phyloP scores from a whole-genome alignment of 345 rosid species.

The Microthlaspi erraticum region DNA sequence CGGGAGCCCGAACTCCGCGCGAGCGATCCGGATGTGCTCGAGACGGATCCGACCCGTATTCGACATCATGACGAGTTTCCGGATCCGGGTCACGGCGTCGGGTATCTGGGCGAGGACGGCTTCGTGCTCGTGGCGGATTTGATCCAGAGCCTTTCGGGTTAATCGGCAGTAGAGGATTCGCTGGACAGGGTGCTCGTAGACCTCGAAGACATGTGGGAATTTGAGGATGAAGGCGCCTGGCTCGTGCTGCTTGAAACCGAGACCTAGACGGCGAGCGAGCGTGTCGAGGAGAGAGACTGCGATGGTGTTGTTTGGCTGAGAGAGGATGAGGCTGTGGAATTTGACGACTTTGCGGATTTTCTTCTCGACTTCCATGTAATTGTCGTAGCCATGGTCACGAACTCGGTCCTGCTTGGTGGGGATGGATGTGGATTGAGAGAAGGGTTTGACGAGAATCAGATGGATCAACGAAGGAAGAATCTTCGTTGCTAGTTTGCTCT shows the following conservation, averaged over 20 bases:
- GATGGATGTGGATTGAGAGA: slow-evolving; percentile 81
- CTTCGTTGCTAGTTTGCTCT: slow-evolving; percentile 9
- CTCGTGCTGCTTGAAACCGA: slow-evolving; percentile 79
- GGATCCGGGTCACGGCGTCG: slow-evolving; percentile 62
- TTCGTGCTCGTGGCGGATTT: slow-evolving; percentile 69
- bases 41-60: slow-evolving; percentile 73
- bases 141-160: slow-evolving; percentile 65
- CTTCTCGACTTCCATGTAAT: slow-evolving; percentile 96
- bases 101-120: slow-evolving; percentile 69
- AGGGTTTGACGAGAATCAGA: slow-evolving; percentile 38
- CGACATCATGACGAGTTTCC: slow-evolving; percentile 88
- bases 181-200: slow-evolving; percentile 94
- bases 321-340: slow-evolving; percentile 71
- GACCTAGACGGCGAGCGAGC: slow-evolving; percentile 71
- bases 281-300: slow-evolving; percentile 72
- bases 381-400: slow-evolving; percentile 92
- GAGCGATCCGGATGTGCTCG: slow-evolving; percentile 81
- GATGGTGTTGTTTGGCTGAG: slow-evolving; percentile 65
- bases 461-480: slow-evolving; percentile 11
- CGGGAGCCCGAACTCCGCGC: slow-evolving; percentile 82
- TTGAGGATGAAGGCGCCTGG: slow-evolving; percentile 80
- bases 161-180: slow-evolving; percentile 76
- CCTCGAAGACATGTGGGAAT: slow-evolving; percentile 80
- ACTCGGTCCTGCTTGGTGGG: slow-evolving; percentile 77
- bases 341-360: slow-evolving; percentile 80